Base-by-base conservation (phyloP, 192 early-diverging fungal genomes). In the Podila epicladia region DNA sequence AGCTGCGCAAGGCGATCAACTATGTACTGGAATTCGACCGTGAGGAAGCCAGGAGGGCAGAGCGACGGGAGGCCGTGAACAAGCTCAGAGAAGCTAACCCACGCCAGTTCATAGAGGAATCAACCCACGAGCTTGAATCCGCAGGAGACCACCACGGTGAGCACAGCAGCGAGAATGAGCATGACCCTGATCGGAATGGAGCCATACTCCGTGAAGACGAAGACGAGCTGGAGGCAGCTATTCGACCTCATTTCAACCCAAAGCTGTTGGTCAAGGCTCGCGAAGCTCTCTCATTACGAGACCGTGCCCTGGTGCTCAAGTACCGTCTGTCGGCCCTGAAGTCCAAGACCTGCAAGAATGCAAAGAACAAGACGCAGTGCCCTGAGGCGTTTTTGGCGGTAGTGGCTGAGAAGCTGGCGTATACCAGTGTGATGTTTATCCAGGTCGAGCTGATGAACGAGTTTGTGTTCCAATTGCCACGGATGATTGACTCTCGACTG, bases 391-490 rank as follows among this genome's bases (percentile, higher is more conserved):
- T 97, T 76, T 83, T 98, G 68, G 92, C 93, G 33, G 94, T 96
- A 37, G 91, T 99, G 29, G 91, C 97, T 2, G 96, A 98, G 64
- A 99, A 99, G 74, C 87, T 99, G 45, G 93, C 97, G 1, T 95
- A 96, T 80, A 96, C 93, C 84, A 94, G 96, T 45, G 96, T 97
- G 48, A 96, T 99, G 94, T 99, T 99, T 80, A 97, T 99, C 72
- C 94, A 96, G 79, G 94, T 97, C 22, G 97, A 99, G 84, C 88
- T 99, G 58, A 85, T 99, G 78, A 97, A 96, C 78, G 97, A 99
- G 83, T 99, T 98, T 85, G 96, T 97, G 77, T 98, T 97, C 91
- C 97, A 98, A 86, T 90, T 98, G 69, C 97, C 97, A 41, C 85
- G 97, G 45, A 95, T 97, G 84, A 91, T 99, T 24, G 97, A 99